Base-by-base conservation (phyloP, 495 filamentous ascomycete species). In the Patellaria atrata region DNA sequence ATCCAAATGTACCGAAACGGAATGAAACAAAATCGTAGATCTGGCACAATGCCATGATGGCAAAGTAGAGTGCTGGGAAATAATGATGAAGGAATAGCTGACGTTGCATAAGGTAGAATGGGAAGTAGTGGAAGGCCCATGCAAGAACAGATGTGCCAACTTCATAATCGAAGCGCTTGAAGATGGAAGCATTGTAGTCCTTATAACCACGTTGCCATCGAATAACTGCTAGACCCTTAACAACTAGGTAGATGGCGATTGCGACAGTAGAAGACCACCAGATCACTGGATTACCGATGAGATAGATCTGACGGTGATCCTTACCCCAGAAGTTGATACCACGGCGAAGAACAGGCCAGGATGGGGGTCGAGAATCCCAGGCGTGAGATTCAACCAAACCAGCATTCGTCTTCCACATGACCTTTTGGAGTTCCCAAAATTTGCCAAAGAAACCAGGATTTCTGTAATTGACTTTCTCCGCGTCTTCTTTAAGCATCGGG, bases 291-390 rank as follows among this genome's bases (percentile, higher is more conserved):
- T 97, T 97, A 35, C 89, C 89, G 27, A 94, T 77, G 4, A 97
- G 75, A 55, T 97, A 97, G 44, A 97, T 80, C 60, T 97, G 89
- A 41, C 84, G 81, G 50, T 92, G 65, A 37, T 94, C 71, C 48
- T 79, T 84, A 38, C 89, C 89, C 89, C 89, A 97, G 70, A 97
- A 97, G 63, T 97, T 97, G 68, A 97, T 97, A 39, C 89, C 89
- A 42, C 89, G 84, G 42, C 74, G 74, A 35, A 97, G 70, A 35
- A 92, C 72, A 12, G 89, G 89, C 89, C 89, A 97, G 13, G 83
- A 86, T 11, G 75, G 73, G 9, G 89, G 89, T 21, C 89, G 78
- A 29, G 89, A 96, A 56, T 97, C 89, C 89, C 89, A 97, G 31
- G 85, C 82, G 51, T 97, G 89, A 24, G 84, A 92, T 53, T 96